phyloP scores from a whole-genome alignment of 345 rosid species.

The Noccaea caerulescens region DNA sequence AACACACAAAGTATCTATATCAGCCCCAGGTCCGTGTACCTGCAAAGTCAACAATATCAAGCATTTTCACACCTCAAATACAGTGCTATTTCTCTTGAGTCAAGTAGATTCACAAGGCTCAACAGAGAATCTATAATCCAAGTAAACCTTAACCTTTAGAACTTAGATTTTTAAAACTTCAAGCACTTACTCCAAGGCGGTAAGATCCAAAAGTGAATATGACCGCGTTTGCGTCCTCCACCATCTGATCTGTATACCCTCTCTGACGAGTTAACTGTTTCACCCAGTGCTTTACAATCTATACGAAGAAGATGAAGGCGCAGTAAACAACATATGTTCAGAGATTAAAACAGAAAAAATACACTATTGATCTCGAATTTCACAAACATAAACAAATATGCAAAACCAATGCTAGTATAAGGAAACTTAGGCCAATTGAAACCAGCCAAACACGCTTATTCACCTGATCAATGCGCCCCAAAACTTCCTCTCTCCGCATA shows the following conservation, averaged over 20 bases:
- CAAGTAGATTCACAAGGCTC: neutral
- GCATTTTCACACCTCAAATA: neutral
- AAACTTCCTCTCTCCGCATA: conserved; percentile 65
- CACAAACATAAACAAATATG: conserved; percentile 10
- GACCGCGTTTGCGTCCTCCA: conserved; percentile 84
- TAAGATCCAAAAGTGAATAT: conserved; percentile 93
- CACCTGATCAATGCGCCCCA: conserved; percentile 67
- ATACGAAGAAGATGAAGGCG: neutral
- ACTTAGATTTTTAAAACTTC: neutral
- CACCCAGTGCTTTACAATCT: conserved; percentile 87
- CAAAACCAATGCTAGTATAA: neutral
- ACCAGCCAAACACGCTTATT: conserved; percentile 1
- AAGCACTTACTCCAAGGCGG: conserved; percentile 71
- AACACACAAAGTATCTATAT: conserved; percentile 87
- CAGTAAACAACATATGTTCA: neutral
- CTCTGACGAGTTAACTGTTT: conserved; percentile 62
- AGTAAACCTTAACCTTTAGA: neutral
- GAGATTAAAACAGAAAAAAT: neutral
- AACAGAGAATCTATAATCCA: neutral
- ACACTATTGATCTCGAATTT: neutral
- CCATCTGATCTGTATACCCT: conserved; percentile 82
- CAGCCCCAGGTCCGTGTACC: conserved; percentile 93
- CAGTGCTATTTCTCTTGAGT: neutral
- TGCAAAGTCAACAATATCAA: conserved; percentile 31
- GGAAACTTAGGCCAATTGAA: neutral